Conservation (phyloP, 305 asterid species). For the Ruellia speciosa region DNA sequence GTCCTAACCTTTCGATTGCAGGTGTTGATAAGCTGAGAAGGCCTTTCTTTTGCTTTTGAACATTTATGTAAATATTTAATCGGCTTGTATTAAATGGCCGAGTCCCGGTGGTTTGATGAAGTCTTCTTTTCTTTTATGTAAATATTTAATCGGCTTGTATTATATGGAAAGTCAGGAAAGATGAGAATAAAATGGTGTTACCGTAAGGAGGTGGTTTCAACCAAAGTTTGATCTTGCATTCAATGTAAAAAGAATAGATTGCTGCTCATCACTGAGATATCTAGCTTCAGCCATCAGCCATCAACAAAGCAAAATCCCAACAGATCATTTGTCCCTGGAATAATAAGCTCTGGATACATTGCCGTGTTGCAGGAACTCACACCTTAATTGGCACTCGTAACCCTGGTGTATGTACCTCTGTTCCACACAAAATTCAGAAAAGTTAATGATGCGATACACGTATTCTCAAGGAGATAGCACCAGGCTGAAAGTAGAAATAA, state of each 20-base stretch:
- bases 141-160: no score
- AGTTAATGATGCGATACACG: not conserved
- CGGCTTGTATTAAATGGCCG: no score
- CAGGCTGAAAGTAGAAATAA: not conserved
- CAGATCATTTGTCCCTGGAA: conserved; percentile 55
- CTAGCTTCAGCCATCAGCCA: conserved; percentile 61
- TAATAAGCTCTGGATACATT: conserved; percentile 29
- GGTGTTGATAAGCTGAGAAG: no score
- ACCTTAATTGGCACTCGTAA: not conserved
- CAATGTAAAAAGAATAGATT: conserved; percentile 29
- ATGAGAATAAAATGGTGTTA: conserved; percentile 67
- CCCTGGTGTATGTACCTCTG: conserved; percentile 8
- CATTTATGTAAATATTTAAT: no score
- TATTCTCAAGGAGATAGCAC: not conserved
- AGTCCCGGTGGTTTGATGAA: no score
- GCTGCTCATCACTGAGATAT: conserved; percentile 39
- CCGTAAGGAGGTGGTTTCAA: conserved; percentile 72
- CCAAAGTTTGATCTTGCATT: conserved; percentile 57
- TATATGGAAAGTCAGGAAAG: no score
- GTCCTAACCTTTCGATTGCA: no score
- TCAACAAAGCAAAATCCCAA: conserved; percentile 72
- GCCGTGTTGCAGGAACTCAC: conserved; percentile 18
- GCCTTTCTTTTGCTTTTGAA: no score
- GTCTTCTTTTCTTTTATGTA: no score
- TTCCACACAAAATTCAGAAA: conserved; percentile 18